These are phyloP conservation scores for Nakataea oryzae DNA, from an alignment of 2,329 filamentous ascomycete genomes.

Conservation along the genomic window DNA sequence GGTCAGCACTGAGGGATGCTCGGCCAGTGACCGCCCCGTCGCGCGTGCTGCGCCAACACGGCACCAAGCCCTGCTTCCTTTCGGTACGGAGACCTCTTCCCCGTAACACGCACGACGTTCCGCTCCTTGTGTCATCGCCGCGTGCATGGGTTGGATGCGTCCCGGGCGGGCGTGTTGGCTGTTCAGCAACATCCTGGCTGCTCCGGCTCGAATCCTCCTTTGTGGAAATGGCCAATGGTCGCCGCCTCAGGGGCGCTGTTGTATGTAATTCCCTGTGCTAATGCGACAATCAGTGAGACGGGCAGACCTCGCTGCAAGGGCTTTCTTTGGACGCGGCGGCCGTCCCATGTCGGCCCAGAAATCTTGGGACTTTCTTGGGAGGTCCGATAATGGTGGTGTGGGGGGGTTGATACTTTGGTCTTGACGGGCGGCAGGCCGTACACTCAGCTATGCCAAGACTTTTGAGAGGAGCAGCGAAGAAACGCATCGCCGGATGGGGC, in stretches of 20 bases:
- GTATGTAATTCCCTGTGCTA: neutral
- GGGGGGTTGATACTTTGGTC: neutral
- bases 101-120: neutral
- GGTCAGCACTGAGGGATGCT: neutral
- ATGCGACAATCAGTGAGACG: neutral
- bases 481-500: neutral
- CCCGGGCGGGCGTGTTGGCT: neutral
- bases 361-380: neutral
- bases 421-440: neutral
- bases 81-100: neutral
- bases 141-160: neutral
- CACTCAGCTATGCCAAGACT: too few species aligned
- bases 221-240: neutral
- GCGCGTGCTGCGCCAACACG: neutral
- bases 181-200: too few species aligned
- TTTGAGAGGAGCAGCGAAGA: neutral
- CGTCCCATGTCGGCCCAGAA: neutral
- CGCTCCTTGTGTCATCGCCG: neutral
- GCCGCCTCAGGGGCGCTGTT: neutral
- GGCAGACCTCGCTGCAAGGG: neutral
- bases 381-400: neutral
- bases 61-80: neutral
- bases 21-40: neutral
- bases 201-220: neutral
- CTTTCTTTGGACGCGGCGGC: neutral